Evolutionary conservation across 306 rosid genomes (phyloP).

Genomic region (Medicago truncatula): DNA sequence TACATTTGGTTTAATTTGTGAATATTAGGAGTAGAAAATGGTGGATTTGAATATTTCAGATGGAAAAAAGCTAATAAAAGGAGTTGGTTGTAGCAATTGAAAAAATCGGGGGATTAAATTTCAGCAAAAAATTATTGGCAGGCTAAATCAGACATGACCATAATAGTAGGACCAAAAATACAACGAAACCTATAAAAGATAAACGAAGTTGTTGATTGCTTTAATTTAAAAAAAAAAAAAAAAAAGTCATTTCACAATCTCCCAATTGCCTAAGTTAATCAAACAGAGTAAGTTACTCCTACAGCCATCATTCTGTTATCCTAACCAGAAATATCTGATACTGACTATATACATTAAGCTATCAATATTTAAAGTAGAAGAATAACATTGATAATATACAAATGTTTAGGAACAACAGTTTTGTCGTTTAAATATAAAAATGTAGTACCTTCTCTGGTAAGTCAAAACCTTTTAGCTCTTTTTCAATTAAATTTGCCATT

Average conservation of each 20-base stretch:
- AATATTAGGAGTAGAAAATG: too few relatives aligned
- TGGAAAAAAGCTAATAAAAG: too few relatives aligned
- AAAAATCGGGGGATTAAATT: too few relatives aligned
- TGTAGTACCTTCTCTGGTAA: conserved; percentile 63
- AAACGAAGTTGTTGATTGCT: not conserved
- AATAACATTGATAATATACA: conserved; percentile 31
- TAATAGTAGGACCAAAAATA: not conserved
- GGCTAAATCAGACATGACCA: too few relatives aligned
- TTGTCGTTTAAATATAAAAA: conserved; percentile 28
- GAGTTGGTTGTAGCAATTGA: too few relatives aligned
- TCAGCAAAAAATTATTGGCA: too few relatives aligned
- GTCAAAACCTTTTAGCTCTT: conserved; percentile 70
- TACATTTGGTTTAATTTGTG: too few relatives aligned
- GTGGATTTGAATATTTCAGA: too few relatives aligned
- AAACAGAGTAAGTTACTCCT: conserved; percentile 11
- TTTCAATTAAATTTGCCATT: conserved; percentile 91
- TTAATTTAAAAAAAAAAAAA: too few relatives aligned
- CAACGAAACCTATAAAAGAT: not conserved
- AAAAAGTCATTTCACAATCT: conserved; percentile 16
- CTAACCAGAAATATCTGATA: conserved; percentile 24
- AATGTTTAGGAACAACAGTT: not conserved
- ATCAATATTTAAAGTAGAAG: conserved; percentile 24
- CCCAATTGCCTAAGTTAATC: not conserved
- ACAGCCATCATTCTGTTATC: not conserved
- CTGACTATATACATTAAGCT: conserved; percentile 21